Percentiles rank a stretch among this genome's conserved stretches.
These are phyloP conservation scores for Cercospora zeina DNA, from an alignment of 2,329 filamentous ascomycete species.

Conservation along the genomic window DNA sequence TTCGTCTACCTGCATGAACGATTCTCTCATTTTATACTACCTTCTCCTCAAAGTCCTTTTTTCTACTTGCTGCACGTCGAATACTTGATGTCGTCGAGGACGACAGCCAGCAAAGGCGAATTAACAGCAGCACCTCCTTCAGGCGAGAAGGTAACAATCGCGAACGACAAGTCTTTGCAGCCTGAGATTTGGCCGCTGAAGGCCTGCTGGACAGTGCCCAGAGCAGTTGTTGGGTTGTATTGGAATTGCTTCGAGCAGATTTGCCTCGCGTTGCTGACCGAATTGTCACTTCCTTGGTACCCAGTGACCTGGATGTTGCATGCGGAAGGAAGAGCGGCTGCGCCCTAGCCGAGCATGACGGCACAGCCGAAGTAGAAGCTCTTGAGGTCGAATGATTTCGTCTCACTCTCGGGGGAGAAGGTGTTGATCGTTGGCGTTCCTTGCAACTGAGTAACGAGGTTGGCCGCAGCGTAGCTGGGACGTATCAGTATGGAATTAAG, in stretches of 20 bases:
- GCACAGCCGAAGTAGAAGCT: conserved; percentile 19
- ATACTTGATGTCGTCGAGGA: conserved; percentile 13
- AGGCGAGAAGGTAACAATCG: conserved; percentile 12
- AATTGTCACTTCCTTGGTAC: conserved; percentile 18
- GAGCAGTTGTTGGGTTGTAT: conserved; percentile 9
- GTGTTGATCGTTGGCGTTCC: conserved; percentile 12
- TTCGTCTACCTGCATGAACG: too few relatives aligned
- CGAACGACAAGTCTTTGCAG: conserved; percentile 11
- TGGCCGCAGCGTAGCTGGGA: conserved; percentile 7
- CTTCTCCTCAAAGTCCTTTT: too few relatives aligned
- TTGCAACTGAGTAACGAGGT: background rate
- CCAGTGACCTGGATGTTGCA: conserved; percentile 14
- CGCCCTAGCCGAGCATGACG: background rate
- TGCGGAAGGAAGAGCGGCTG: conserved; percentile 2
- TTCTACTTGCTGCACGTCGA: conserved; percentile 4
- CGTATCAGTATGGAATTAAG: background rate
- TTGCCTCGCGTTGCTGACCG: conserved; percentile 14
- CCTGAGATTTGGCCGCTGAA: conserved; percentile 1
- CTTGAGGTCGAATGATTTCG: conserved; percentile 11
- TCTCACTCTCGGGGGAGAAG: conserved; percentile 3
- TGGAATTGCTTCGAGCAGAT: conserved; percentile 16
- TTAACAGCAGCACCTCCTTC: background rate
- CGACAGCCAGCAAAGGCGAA: background rate
- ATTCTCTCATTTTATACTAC: too few relatives aligned
- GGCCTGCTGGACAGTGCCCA: conserved; percentile 12